Base-by-base conservation (phyloP, 2,329 filamentous ascomycete species). In the Huntiella bhutanensis region DNA sequence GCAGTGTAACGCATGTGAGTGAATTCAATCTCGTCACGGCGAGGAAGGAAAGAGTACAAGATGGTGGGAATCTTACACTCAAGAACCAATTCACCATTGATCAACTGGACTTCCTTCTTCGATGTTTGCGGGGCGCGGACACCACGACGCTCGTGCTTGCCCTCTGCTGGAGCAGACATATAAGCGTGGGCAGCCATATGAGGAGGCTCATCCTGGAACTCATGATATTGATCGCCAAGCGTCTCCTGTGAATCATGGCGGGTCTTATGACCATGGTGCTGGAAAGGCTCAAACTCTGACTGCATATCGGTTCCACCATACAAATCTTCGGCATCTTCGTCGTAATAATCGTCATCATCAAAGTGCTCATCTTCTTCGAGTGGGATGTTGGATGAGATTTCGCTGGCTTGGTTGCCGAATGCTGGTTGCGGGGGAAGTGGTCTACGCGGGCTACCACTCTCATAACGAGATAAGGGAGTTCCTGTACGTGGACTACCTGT, bases 21-120 rank as follows among this genome's bases (percentile, higher is more conserved):
- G 60, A 98, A 98, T 58, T 98, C 91, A 52, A 88, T 71, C 60
- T 94, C 88, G 58, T 95, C 86, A 50, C 88, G 77, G 12, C 88
- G 76, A 0, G 92, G 92, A 51, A 98, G 66, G 64, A 98, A 98
- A 59, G 86, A 94, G 71, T 96, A 92, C 36, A 98, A 69, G 54
- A 96, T 98, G 1, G 91, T 98, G 0, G 92, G 91, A 54, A 98
- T 98, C 65, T 98, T 98, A 70, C 91, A 96, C 65, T 98, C 91
- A 41, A 98, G 70, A 49, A 98, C 88, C 45, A 98, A 77, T 63
- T 98, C 88, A 57, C 91, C 91, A 58, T 98, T 96, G 70, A 96
- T 92, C 39, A 98, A 73, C 56, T 85, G 80, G 46, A 98, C 91
- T 61, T 96, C 88, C 58, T 93, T 94, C 62, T 80, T 91, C 8